Evolutionary conservation across 2,329 filamentous ascomycete genomes (phyloP).

Genomic region (Zymoseptoria tritici): DNA sequence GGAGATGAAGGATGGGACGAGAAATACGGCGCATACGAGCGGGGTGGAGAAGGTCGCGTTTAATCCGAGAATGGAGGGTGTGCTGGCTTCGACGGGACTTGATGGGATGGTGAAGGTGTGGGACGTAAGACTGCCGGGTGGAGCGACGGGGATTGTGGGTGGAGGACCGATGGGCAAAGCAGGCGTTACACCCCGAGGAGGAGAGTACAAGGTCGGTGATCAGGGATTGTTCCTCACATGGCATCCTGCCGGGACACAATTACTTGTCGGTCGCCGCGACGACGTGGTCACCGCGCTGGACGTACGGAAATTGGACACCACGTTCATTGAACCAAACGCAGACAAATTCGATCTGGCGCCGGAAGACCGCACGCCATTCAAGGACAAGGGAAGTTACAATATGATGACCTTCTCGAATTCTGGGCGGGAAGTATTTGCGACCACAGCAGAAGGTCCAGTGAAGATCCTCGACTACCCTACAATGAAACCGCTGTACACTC

Average conservation of each 20-base stretch:
- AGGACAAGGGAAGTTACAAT: constrained; percentile 51
- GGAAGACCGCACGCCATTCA: constrained; percentile 19
- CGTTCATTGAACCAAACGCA: constrained; percentile 9
- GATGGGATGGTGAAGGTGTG: constrained; percentile 72
- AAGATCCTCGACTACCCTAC: constrained; percentile 63
- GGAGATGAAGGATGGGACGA: constrained; percentile 50
- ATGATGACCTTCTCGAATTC: constrained; percentile 68
- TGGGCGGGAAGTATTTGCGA: constrained; percentile 62
- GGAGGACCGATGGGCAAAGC: constrained; percentile 36
- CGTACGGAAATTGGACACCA: constrained; percentile 17
- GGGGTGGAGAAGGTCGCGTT: constrained; percentile 69
- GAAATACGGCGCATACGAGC: constrained; percentile 38
- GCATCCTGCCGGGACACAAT: constrained; percentile 61
- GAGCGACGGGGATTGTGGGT: constrained; percentile 32
- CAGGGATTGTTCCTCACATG: constrained; percentile 50
- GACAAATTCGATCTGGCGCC: constrained; percentile 11
- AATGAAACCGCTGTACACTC: constrained; percentile 46
- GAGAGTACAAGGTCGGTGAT: constrained; percentile 48
- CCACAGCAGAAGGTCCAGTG: constrained; percentile 62
- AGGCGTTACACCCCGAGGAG: constrained; percentile 35
- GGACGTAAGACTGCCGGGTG: constrained; percentile 61
- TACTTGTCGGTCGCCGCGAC: constrained; percentile 69
- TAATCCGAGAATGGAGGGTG: constrained; percentile 68
- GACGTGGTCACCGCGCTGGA: constrained; percentile 29
- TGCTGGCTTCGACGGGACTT: constrained; percentile 65